These are phyloP conservation scores for Soucietia sequanensis DNA, from an alignment of 805 yeast species.

Conservation along the genomic window DNA sequence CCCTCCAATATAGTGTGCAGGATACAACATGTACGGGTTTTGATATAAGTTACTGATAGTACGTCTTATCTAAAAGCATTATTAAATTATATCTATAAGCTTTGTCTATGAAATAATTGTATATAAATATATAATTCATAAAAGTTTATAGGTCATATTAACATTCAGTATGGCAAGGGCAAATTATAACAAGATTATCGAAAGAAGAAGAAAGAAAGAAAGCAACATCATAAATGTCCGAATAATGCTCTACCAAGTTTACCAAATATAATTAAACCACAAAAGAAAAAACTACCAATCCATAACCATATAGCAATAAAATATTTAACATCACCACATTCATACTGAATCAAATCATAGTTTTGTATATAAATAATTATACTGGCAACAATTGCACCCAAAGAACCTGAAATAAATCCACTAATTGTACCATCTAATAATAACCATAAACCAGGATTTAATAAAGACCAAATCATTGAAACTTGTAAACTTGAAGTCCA, in stretches of 20 bases:
- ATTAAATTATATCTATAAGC: too few species aligned
- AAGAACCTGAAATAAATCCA: slow-evolving; percentile 44
- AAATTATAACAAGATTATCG: too few species aligned
- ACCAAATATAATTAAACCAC: slow-evolving; percentile 66
- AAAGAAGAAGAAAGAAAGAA: too few species aligned
- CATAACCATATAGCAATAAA: slow-evolving; percentile 47
- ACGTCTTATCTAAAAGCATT: too few species aligned
- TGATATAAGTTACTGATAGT: too few species aligned
- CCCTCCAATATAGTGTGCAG: too few species aligned
- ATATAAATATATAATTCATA: too few species aligned
- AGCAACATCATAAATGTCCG: slow-evolving; percentile 7
- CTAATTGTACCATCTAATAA: slow-evolving; percentile 58
- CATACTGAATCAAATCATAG: slow-evolving; percentile 16
- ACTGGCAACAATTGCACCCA: slow-evolving; percentile 31
- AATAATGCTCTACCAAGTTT: slow-evolving; percentile 62
- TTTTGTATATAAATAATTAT: slow-evolving; percentile 29
- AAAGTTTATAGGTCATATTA: too few species aligned
- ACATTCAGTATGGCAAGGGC: too few species aligned
- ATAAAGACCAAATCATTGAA: slow-evolving; percentile 57
- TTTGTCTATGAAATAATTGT: too few species aligned
- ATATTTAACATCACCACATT: slow-evolving; percentile 3
- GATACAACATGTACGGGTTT: too few species aligned
- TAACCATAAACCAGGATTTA: slow-evolving; percentile 67
- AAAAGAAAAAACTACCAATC: slow-evolving; percentile 63
- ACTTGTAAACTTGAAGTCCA: slow-evolving; percentile 70